phyloP scores from a whole-genome alignment of 2,329 filamentous ascomycete genomes.

The Stagonosporopsis vannaccii region DNA sequence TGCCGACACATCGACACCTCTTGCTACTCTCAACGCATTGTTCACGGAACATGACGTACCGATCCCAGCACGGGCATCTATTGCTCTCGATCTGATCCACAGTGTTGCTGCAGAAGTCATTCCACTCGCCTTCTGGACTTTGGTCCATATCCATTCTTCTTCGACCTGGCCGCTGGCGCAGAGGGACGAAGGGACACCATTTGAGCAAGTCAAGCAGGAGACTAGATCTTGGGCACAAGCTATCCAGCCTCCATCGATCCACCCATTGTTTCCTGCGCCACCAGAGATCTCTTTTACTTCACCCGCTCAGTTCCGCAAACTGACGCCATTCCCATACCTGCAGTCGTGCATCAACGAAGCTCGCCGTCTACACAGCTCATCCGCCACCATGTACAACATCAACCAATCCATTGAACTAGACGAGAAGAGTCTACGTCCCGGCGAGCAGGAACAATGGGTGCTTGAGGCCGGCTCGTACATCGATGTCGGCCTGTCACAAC shows the following conservation, averaged over 20 bases:
- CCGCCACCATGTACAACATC: slow-evolving; percentile 28
- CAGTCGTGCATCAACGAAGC: slow-evolving; percentile 43
- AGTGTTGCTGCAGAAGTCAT: slow-evolving; percentile 38
- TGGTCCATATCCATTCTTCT: slow-evolving; percentile 39
- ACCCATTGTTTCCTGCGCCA: slow-evolving; percentile 46
- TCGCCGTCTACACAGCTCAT: slow-evolving; percentile 39
- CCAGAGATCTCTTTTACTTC: slow-evolving; percentile 39
- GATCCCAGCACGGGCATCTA: slow-evolving; percentile 37
- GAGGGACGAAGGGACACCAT: slow-evolving; percentile 18
- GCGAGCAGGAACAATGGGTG: slow-evolving; percentile 35
- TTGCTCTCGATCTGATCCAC: slow-evolving; percentile 41
- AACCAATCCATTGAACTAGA: slow-evolving; percentile 32
- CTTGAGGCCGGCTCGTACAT: slow-evolving; percentile 37
- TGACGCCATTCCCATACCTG: slow-evolving; percentile 34
- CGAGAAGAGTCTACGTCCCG: slow-evolving; percentile 28
- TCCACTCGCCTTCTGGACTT: slow-evolving; percentile 45
- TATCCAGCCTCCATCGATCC: slow-evolving; percentile 45
- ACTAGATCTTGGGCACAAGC: slow-evolving; percentile 42
- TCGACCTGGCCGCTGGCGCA: slow-evolving; percentile 17
- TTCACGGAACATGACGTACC: slow-evolving; percentile 40
- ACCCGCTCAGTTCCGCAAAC: slow-evolving; percentile 15
- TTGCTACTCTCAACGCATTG: slow-evolving; percentile 41
- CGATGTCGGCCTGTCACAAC: slow-evolving; percentile 41
- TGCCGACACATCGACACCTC: slow-evolving; percentile 42
- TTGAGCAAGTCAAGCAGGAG: slow-evolving; percentile 38